Conservation (phyloP, 1,139 yeast species). For the Suhomyces bolitotheri region DNA sequence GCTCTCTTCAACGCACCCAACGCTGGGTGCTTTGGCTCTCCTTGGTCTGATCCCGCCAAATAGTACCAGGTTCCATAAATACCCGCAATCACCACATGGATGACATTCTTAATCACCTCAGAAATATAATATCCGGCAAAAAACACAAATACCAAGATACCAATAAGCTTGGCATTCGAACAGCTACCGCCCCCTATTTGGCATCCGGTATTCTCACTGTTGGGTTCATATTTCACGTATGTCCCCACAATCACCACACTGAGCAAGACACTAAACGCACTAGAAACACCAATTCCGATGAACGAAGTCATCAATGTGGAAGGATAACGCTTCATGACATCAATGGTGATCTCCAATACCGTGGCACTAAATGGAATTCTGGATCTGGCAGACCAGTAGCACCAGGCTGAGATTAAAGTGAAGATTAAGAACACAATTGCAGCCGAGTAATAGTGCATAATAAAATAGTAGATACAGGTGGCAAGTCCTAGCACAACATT, state of each 20-base stretch:
- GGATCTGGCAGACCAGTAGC: conserved; percentile 71
- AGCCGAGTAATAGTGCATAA: conserved; percentile 67
- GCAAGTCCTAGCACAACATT: conserved; percentile 73
- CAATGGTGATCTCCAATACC: conserved; percentile 69
- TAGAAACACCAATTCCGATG: conserved; percentile 64
- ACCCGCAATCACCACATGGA: conserved; percentile 83
- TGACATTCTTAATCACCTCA: conserved; percentile 81
- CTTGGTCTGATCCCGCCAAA: conserved; percentile 72
- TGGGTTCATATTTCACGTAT: conserved; percentile 67
- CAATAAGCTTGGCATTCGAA: conserved; percentile 65
- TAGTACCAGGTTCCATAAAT: conserved; percentile 93
- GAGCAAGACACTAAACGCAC: conserved; percentile 65
- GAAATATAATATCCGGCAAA: conserved; percentile 86
- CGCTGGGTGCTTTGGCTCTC: conserved; percentile 80
- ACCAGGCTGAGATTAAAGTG: conserved; percentile 62
- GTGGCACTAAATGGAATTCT: conserved; percentile 76
- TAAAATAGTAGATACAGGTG: conserved; percentile 72
- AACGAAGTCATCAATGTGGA: conserved; percentile 65
- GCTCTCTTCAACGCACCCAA: conserved; percentile 81
- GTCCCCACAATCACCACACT: conserved; percentile 70
- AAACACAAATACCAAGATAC: conserved; percentile 66
- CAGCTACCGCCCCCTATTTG: conserved; percentile 62
- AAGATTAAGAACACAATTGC: conserved; percentile 73
- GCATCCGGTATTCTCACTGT: conserved; percentile 38
- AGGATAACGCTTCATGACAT: conserved; percentile 71